phyloP scores from a whole-genome alignment of 1,284 basidiomycete genomes.

The Amylostereum areolatum region DNA sequence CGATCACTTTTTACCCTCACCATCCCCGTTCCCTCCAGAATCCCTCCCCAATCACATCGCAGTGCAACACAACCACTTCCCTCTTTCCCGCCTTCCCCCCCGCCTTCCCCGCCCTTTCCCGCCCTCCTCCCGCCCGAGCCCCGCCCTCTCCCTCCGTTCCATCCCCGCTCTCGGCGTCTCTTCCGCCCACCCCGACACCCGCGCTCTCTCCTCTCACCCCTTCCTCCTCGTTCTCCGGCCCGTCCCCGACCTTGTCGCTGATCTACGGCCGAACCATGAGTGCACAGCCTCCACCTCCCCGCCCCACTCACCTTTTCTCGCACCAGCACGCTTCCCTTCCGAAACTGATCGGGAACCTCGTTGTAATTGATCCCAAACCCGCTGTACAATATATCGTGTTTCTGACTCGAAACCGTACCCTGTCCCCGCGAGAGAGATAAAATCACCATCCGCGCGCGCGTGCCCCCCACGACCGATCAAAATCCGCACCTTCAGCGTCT shows the following conservation, averaged over 20 bases:
- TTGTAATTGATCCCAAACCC: constrained; percentile 90
- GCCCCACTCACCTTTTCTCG: constrained; percentile 42
- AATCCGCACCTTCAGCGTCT: constrained; percentile 54
- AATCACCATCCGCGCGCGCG: no score
- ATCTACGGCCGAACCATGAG: no score
- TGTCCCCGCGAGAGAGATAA: constrained; percentile 30
- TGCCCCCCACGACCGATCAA: not conserved
- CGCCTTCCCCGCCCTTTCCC: not conserved
- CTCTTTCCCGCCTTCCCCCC: constrained; percentile 31
- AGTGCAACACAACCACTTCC: constrained; percentile 59
- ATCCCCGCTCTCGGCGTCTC: no score
- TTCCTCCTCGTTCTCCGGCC: no score
- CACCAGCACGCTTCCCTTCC: constrained; percentile 85
- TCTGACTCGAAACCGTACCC: constrained; percentile 85
- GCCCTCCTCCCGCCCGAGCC: not conserved
- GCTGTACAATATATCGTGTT: constrained; percentile 87
- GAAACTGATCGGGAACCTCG: constrained; percentile 62
- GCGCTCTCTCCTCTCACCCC: no score
- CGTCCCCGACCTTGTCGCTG: no score
- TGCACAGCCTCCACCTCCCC: no score
- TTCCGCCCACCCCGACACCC: no score
- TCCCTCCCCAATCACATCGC: constrained; percentile 76
- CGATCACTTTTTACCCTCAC: no score
- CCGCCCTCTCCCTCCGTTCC: not conserved
- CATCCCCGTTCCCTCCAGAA: constrained; percentile 73